Base-by-base conservation (phyloP, 2,329 filamentous ascomycete genomes). In the Colletotrichum sp. region DNA sequence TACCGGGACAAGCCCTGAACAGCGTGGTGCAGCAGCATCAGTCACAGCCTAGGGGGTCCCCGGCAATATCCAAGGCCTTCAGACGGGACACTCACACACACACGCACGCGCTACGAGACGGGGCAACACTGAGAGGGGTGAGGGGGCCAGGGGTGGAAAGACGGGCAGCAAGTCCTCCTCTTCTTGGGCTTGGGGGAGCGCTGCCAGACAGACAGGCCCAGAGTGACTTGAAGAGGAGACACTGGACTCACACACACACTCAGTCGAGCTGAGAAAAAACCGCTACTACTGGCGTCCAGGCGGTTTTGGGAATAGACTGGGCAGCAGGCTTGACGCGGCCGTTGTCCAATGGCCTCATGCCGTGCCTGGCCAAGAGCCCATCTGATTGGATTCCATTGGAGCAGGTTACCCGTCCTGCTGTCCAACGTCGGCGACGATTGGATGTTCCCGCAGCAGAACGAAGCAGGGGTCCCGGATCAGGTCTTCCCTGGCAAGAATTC, bases 271-370 rank as follows among this genome's bases (percentile, higher is more conserved):
- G 21, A 32, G 28, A 15, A 36, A 13, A 49, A 52, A n/a, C 15
- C 18, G 63, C 63, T 39, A 66, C 55, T 6, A 62, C 52, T 67
- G 64, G 52, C 18, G 32, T 62, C 26, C 71, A 71, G 59, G 68
- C 67, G 39, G 36, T 32, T 72, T 67, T 72, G 72, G 69, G 72
- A 18, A 36, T 64, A 63, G 71, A 57, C 69, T 63, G 69, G 32
- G 63, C 69, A 32, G 55, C 69, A 57, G 26, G 30, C 57, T 76
- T 59, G 69, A 72, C 55, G 70, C 73, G 63, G 55, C 69, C 39
- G 39, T 32, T 30, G 52, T 32, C 69, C 72, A 75, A 72, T 75
- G 69, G 72, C 62, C 16, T 62, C 72, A 67, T 72, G 69, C 72
- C 72, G 72, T 59, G 72, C 49, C 70, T 55, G 57, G 32, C 64